Base-by-base conservation (phyloP, 805 yeast species). In the Candida wancherniae region DNA sequence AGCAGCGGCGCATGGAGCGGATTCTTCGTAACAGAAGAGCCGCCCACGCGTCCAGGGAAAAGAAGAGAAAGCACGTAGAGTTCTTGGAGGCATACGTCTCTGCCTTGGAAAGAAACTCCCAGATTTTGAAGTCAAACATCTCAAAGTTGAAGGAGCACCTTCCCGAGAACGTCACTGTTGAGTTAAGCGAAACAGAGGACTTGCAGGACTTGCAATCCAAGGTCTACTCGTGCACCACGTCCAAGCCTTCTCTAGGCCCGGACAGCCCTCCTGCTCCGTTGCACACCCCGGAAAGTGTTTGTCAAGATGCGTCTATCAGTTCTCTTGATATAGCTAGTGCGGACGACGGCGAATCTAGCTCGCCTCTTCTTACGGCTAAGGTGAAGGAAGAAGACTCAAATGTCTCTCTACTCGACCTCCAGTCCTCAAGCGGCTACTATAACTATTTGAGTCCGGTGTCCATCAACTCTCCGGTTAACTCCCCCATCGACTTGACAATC, bases 1-100 rank as follows among this genome's bases (percentile, higher is more conserved):
- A 92, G 59, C 97, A 90, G 63, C 80, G 97, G 44, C 75, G 96
- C 27, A 77, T 88, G 33, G 97, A 92, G 61, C 71, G 98, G 30
- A 88, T 92, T 29, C 68, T 90, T 48, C 75, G 98, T 55, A 90
- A 90, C 61, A 76, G 97, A 52, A 82, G 90, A 55, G 97, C 97
- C 10, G 98, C 98, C 28, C 97, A 90, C 57, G 95, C 95, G 31
- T 84, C 95, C 17, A 75, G 98, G 45, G 98, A 92, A 55, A 88
- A 90, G 75, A 90, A 90, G 73, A 75, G 97, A 55, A 76, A 79
- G 53, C 95, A 90, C 54, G 81, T 92, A 35, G 95, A 87, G 58
- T 77, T 75, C 40, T 69, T 92, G 45, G 97, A 90, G 58, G 57
- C 65, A 22, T 75, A 73, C 43, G 77, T 72, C 22, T 45, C 54